Evolutionary conservation across 495 filamentous ascomycete species (phyloP).

Genomic region (Talaromyces stipitatus): DNA sequence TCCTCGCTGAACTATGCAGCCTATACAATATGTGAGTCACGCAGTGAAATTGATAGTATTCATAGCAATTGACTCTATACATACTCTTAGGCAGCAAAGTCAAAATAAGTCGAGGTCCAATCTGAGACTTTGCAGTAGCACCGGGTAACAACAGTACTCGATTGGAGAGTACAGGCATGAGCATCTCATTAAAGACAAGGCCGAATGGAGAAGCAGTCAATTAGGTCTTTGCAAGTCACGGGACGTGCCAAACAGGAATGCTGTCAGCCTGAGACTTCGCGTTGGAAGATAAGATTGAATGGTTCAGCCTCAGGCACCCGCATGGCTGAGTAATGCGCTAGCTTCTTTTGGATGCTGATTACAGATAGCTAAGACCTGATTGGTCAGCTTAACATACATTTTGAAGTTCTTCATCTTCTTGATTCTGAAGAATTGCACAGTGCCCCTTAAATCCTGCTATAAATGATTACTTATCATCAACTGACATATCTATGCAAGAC

Average conservation of each 20-base stretch:
- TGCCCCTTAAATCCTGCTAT: neutral
- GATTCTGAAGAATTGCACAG: no score
- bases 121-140: neutral
- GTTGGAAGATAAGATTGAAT: neutral
- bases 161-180: neutral
- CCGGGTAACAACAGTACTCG: neutral
- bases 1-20: neutral
- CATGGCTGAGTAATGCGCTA: neutral
- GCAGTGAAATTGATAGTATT: neutral
- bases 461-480: no score
- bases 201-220: neutral
- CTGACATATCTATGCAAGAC: no score
- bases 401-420: neutral
- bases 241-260: constrained; percentile 2
- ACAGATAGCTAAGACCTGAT: neutral
- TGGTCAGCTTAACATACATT: neutral
- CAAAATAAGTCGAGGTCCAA: neutral
- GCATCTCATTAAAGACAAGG: neutral
- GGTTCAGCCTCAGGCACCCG: neutral
- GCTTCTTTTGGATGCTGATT: neutral
- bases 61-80: neutral
- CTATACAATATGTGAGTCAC: neutral
- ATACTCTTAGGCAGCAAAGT: neutral
- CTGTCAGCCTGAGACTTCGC: neutral
- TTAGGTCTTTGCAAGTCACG: constrained; percentile 2